These are phyloP conservation scores for Pinus albicaulis DNA, from an alignment of 75 land plant species.

Conservation along the genomic window DNA sequence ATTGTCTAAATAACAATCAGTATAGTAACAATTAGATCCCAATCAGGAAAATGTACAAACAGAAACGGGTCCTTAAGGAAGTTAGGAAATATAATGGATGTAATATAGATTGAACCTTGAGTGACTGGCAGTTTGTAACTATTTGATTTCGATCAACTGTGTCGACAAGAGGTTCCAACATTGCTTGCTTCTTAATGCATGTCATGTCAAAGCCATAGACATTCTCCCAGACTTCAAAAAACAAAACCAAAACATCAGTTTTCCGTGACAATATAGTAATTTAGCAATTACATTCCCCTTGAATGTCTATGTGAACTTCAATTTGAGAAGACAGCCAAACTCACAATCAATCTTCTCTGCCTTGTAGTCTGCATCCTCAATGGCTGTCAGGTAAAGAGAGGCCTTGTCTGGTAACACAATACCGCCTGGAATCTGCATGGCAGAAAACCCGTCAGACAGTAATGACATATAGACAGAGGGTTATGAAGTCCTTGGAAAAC, in stretches of 20 bases:
- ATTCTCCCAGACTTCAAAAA: conserved; percentile 76
- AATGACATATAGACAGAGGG: not conserved
- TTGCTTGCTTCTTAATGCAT: conserved; percentile 92
- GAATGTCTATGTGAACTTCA: not conserved
- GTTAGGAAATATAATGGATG: not conserved
- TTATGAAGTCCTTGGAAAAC: not conserved
- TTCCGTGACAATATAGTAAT: not conserved
- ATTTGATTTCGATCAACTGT: conserved; percentile 91
- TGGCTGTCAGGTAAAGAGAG: conserved; percentile 78
- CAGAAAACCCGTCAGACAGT: not conserved
- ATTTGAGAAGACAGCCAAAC: conserved; percentile 12
- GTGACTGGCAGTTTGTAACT: conserved; percentile 81
- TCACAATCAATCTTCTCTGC: conserved; percentile 92
- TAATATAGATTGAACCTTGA: conserved; percentile 55
- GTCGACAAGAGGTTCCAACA: conserved; percentile 97
- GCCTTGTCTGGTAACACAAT: conserved; percentile 81
- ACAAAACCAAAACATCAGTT: not conserved
- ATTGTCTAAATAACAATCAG: conserved; percentile 65
- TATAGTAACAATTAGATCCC: not conserved
- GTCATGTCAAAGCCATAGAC: conserved; percentile 99
- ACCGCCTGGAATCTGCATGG: conserved; percentile 50
- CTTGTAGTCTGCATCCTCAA: conserved; percentile 97
- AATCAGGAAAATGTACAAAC: not conserved
- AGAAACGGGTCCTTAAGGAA: not conserved
- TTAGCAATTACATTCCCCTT: not conserved